Evolutionary conservation across 305 asterid species (phyloP), one percentile per base, ranked within the genome.

Genomic region (Fraxinus xanthoxyloides): DNA sequence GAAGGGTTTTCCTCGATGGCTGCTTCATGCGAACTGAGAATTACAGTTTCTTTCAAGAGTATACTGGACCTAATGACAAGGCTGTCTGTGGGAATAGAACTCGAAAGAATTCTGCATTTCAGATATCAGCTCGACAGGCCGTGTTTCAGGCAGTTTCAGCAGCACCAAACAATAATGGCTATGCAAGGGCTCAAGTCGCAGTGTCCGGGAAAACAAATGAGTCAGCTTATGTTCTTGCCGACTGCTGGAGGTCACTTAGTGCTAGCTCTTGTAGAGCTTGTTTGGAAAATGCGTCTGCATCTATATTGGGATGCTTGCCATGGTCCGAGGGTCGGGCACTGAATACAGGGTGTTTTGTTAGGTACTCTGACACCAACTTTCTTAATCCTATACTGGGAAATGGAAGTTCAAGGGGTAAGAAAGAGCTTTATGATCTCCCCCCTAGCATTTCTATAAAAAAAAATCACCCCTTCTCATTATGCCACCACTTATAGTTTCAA

Each of bases 1-100:
- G 89, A 26, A 87, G 89, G 67, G 81, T 92, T 51, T 92, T 63
- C 61, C 94, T 91, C 12, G 95, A 91, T 76, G 94, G 95, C 15
- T 90, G 97, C 85, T 92, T 88, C 61, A 88, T 91, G 90, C 83
- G 97, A 43, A 76, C 83, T 21, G 89, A 85, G 85, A 92, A 91
- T 61, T 89, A 88, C 80, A 85, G 87, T 54, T 91, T 92, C 83
- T 87, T 61, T 69, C 76, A 85, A 3, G 92, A 92, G 86, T 83
- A 72, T 28, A 69, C 82, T 1, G 91, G 94, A 46, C 94, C 87
- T 0, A 31, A 65, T 0, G 95, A 91, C 77, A 84, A 36, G 2
- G 79, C 84, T 7, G 86, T 87, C 0, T 93, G 94, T 46, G 95
- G 91, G 79, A 93, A 89, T 79, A 63, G 3, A 35, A 93, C 98